Evolutionary conservation across 164 flowering plant species (phyloP), one percentile per base, ranked within the genome.

Genomic region (Nelumbo lutea): DNA sequence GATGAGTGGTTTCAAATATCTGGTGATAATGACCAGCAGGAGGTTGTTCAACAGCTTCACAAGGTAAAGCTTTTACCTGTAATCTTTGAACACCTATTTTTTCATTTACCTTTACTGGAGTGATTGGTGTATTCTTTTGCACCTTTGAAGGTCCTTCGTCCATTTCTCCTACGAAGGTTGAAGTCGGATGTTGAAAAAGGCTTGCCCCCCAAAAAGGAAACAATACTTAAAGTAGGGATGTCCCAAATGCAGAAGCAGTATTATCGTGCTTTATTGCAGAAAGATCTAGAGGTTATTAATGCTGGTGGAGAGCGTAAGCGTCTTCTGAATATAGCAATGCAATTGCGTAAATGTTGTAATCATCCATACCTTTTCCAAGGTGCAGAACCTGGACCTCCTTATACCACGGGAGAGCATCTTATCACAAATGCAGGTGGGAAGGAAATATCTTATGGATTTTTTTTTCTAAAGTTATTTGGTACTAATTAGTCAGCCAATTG

Each of bases 131-230:
- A 9, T 53, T 2, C 14, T 53, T 53, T 13, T 11, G n/a, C 57
- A 53, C 14, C 14, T 27, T 53, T 53, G 68, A 64, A 96, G 99
- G 99, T 96, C 65, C 98, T 93, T 47, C 86, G 97, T 38, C 99
- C 99, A 56, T 96, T 93, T 84, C 97, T 96, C 15, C 96, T 96
- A 42, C 79, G 98, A 72, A 88, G 99, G 73, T 76, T 96, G 86
- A 96, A 96, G 79, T 93, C 99, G 60, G 98, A 96, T 90, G 99
- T 96, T 42, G 99, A 96, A 85, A 96, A 96, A 83, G 99, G 99
- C 13, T 82, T 96, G 68, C 98, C 99, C 68, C 99, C 99, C 3
- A 96, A 96, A 69, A 96, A 96, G 80, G 99, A 96, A 75, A 96
- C 99, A n/a, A 96, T 96, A 15, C 96, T 96, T 47, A 96, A 96